phyloP scores from a whole-genome alignment of 2,329 filamentous ascomycete genomes.

The Fusarium phyllophilum region DNA sequence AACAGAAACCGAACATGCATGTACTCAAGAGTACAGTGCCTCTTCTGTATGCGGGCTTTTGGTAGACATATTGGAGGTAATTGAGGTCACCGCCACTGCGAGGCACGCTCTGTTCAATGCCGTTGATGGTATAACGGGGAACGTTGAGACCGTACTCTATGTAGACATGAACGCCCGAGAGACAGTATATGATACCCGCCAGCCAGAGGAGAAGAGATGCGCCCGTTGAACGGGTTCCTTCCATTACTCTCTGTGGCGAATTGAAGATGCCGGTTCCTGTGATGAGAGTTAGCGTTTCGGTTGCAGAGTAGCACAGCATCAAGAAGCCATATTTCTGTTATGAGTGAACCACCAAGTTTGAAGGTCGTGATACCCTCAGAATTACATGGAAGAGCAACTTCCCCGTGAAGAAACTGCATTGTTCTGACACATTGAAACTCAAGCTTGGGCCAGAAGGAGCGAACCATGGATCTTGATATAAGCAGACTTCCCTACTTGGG shows the following conservation, averaged over 20 bases:
- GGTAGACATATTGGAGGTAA: slow-evolving; percentile 60
- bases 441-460: slow-evolving; percentile 26
- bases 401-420: neutral
- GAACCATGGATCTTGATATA: slow-evolving; percentile 13
- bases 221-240: slow-evolving; percentile 48
- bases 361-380: neutral
- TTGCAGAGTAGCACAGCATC: neutral
- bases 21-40: slow-evolving; percentile 53
- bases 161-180: slow-evolving; percentile 51
- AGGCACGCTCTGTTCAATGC: slow-evolving; percentile 54
- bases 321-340: neutral
- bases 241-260: slow-evolving; percentile 48
- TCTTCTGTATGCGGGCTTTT: slow-evolving; percentile 48
- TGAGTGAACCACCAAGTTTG: neutral
- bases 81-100: slow-evolving; percentile 60
- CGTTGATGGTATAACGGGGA: slow-evolving; percentile 53
- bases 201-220: slow-evolving; percentile 54
- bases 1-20: slow-evolving; percentile 57
- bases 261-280: slow-evolving; percentile 53
- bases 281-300: slow-evolving; percentile 16
- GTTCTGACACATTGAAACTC: slow-evolving; percentile 29
- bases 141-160: slow-evolving; percentile 60
- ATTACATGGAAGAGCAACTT: neutral
- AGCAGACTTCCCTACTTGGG: slow-evolving; percentile 38
- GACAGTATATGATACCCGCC: slow-evolving; percentile 51